Conservation (phyloP, 1,139 yeast genomes). For the Casaregolazyma lundiana region DNA sequence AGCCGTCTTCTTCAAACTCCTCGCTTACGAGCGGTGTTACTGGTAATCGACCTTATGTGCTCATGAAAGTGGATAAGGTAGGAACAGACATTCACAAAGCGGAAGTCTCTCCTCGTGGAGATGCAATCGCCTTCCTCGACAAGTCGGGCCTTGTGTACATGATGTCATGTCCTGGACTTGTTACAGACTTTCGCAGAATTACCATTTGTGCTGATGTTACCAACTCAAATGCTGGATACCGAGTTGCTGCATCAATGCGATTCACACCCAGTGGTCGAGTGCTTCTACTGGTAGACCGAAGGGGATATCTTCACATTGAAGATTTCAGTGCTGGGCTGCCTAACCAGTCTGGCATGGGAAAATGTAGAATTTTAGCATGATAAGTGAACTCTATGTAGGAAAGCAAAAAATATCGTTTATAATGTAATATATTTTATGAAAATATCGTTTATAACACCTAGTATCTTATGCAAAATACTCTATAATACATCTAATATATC, state of each 20-base stretch:
- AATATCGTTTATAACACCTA: too few species aligned
- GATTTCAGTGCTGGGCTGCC: slow-evolving; percentile 88
- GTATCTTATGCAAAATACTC: too few species aligned
- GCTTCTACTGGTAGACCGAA: slow-evolving; percentile 70
- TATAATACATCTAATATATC: slow-evolving; percentile 28
- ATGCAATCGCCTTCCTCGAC: slow-evolving; percentile 75
- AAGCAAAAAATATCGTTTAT: background rate
- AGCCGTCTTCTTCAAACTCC: slow-evolving; percentile 19
- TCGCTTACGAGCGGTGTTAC: slow-evolving; percentile 14
- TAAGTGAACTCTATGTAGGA: background rate
- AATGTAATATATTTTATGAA: background rate
- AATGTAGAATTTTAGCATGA: slow-evolving; percentile 43
- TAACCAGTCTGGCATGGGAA: slow-evolving; percentile 69
- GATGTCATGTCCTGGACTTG: slow-evolving; percentile 52
- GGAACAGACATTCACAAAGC: slow-evolving; percentile 73
- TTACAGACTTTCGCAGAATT: slow-evolving; percentile 49
- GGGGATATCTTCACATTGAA: slow-evolving; percentile 70
- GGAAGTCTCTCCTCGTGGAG: slow-evolving; percentile 79
- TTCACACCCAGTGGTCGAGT: slow-evolving; percentile 82
- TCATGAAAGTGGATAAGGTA: slow-evolving; percentile 66
- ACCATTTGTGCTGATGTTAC: slow-evolving; percentile 75
- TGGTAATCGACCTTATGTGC: slow-evolving; percentile 51
- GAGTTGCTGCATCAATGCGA: slow-evolving; percentile 63
- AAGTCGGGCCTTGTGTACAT: slow-evolving; percentile 72
- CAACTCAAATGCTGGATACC: slow-evolving; percentile 54